Base-by-base conservation (phyloP, 768 basidiomycete genomes). In the Panellus pusillus region DNA sequence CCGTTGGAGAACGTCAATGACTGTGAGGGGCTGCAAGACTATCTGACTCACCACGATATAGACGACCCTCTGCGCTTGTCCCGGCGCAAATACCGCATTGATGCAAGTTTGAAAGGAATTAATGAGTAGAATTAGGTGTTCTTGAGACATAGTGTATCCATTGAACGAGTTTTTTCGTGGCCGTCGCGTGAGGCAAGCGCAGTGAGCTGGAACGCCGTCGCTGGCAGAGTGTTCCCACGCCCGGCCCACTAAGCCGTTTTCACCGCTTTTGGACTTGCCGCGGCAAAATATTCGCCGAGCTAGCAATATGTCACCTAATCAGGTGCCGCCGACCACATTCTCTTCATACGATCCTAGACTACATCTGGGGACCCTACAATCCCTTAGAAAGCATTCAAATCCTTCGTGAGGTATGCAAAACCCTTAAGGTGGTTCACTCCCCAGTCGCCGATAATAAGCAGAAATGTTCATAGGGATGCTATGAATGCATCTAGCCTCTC, bases 1-100 rank as follows among this genome's bases (percentile, higher is more conserved):
- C 55, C 62, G n/a, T 37, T 52, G 42, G 17, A 28, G 19, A 48
- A 35, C 15, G 45, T 52, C 2, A 45, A 44, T 15, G 45, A 52
- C 36, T 40, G 37, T 27, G 18, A 8, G 6, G 56, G 51, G 9
- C 29, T 52, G 17, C 31, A 54, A 7, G 47, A 19, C 18, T 55
- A 55, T 17, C 47, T 55, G 32, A 36, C 27, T 6, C 15, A 27
- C 27, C 15, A 15, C 13, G 42, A 44, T 40, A 19, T 52, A 14
- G 36, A 44, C 18, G 51, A 52, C 19, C 51, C 51, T 19, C 24
- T 50, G 11, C 20, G 17, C 40, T 29, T 50, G 17, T 39, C 49
- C 12, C 7, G 29, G 47, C 27, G 44, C 14, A 52, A 52, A 43
- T 42, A 44, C 29, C 19, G 44, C 20, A 24, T 52, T 32, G 35